Base-by-base conservation (phyloP, 2,329 filamentous ascomycete genomes). In the Harringtonia aguacate region DNA sequence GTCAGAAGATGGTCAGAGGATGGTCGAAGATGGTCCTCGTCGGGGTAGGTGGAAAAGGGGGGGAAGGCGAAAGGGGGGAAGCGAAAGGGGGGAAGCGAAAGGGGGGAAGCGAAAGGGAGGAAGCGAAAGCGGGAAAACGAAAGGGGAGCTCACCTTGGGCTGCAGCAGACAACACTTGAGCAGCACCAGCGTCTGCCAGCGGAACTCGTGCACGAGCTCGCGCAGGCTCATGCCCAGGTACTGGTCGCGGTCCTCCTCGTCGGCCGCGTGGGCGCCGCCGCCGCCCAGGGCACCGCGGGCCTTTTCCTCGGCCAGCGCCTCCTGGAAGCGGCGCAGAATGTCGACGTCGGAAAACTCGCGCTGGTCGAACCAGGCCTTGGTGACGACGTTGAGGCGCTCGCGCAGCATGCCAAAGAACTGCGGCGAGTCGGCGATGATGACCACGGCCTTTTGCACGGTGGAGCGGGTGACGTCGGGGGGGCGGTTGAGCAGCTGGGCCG, bases 391-490 rank as follows among this genome's bases (percentile, higher is more conserved):
- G 50, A 98, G 68, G 52, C 92, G 83, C 64, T 97, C 86, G 55
- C 90, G 81, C 59, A 98, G 68, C 67, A 92, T 85, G 45, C 88
- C 89, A 62, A 98, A 94, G 56, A 80, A 80, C 58, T 92, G 85
- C 9, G 92, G 92, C 50, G 79, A 87, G 62, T 95, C 86, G 44
- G 86, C 88, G 53, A 98, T 87, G 44, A 95, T 88, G 37, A 98
- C 90, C 4, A 98, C 88, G 14, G 90, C 92, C 68, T 98, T 98
- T 61, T 98, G 92, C 35, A 98, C 92, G 2, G 92, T 95, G 48
- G 87, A 95, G 49, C 92, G 77, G n/a, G 92, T 98, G 41, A 98
- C 92, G 46, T 97, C 90, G 41, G 84, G 70, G 1, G 88, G 84
- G 24, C 86, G 78, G 58, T 86, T 79, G 52, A 87, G 74, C 50